Evolutionary conservation across 2,329 filamentous ascomycete genomes (phyloP).

Genomic region (Hypoxylon sp.): DNA sequence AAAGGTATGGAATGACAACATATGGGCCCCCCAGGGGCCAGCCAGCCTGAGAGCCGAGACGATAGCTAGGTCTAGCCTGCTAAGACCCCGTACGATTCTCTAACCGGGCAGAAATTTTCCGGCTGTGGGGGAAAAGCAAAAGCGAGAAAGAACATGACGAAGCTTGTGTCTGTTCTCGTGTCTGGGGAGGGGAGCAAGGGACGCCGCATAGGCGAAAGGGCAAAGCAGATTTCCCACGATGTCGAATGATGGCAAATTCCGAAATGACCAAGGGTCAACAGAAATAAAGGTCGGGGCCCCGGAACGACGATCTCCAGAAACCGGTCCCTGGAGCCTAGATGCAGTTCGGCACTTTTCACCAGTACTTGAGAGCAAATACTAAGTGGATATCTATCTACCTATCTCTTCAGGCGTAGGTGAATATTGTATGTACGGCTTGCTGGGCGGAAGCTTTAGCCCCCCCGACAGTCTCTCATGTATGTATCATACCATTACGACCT

Average conservation of each 20-base stretch:
- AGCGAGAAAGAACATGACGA: slow-evolving; percentile 13
- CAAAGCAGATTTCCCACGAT: slow-evolving; percentile 26
- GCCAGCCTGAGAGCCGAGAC: slow-evolving; percentile 40
- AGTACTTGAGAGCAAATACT: slow-evolving; percentile 21
- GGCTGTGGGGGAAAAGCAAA: slow-evolving; percentile 33
- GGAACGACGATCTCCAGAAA: slow-evolving; percentile 49
- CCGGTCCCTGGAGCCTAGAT: slow-evolving; percentile 44
- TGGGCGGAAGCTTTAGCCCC: slow-evolving; percentile 17
- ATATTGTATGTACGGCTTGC: slow-evolving; percentile 32
- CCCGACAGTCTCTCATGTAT: slow-evolving; percentile 8
- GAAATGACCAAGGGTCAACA: slow-evolving; percentile 33
- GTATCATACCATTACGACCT: slow-evolving; percentile 22
- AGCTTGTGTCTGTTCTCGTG: slow-evolving; percentile 25
- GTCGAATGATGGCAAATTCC: slow-evolving; percentile 42
- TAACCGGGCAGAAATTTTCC: slow-evolving; percentile 41
- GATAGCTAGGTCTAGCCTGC: slow-evolving; percentile 39
- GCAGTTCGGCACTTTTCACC: slow-evolving; percentile 46
- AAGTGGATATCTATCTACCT: slow-evolving; percentile 24
- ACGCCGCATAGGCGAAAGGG: slow-evolving; percentile 32
- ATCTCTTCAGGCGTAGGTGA: slow-evolving; percentile 26
- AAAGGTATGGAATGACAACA: slow-evolving; percentile 48
- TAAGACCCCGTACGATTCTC: slow-evolving; percentile 33
- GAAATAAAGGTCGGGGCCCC: slow-evolving; percentile 42
- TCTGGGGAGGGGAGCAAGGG: slow-evolving; percentile 30
- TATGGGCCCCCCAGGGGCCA: slow-evolving; percentile 38